phyloP scores from a whole-genome alignment of 352 stramenopile genomes.

The Pythium apleroticum region DNA sequence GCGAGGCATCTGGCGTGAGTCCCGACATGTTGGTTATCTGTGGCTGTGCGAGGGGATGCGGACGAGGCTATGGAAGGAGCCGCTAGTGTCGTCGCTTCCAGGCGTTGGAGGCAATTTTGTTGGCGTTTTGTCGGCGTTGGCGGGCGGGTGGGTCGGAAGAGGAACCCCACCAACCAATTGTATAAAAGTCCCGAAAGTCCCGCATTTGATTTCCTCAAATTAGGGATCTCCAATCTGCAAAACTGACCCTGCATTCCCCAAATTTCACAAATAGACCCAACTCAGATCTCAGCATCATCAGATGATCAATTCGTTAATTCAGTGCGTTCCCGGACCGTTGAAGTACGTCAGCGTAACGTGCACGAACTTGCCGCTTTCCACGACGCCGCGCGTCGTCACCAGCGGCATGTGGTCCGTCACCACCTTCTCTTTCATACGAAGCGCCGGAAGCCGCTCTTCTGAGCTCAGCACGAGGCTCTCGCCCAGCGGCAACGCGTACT shows the following conservation, averaged over 20 bases:
- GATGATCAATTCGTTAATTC: constrained; percentile 5
- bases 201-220: background rate
- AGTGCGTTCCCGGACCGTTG: constrained; percentile 17
- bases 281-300: background rate
- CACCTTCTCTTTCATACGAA: constrained; percentile 67
- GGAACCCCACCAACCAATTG: constrained; percentile 27
- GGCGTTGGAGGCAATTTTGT: background rate
- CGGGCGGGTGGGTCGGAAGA: constrained; percentile 4
- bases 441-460: constrained; percentile 47
- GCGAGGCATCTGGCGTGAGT: constrained; percentile 80
- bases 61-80: background rate
- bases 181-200: constrained; percentile 22
- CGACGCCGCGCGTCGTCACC: constrained; percentile 34
- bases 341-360: constrained; percentile 19
- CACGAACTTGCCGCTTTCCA: constrained; percentile 10
- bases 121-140: background rate
- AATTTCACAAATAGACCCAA: constrained; percentile 11
- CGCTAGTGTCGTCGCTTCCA: background rate
- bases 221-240: background rate
- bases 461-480: constrained; percentile 54
- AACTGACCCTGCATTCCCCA: background rate
- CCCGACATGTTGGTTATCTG: constrained; percentile 52
- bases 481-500: constrained; percentile 50
- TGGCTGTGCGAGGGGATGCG: background rate
- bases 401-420: constrained; percentile 76